phyloP scores from a whole-genome alignment of 139 green algal species.

The Micromonas pusilla region DNA sequence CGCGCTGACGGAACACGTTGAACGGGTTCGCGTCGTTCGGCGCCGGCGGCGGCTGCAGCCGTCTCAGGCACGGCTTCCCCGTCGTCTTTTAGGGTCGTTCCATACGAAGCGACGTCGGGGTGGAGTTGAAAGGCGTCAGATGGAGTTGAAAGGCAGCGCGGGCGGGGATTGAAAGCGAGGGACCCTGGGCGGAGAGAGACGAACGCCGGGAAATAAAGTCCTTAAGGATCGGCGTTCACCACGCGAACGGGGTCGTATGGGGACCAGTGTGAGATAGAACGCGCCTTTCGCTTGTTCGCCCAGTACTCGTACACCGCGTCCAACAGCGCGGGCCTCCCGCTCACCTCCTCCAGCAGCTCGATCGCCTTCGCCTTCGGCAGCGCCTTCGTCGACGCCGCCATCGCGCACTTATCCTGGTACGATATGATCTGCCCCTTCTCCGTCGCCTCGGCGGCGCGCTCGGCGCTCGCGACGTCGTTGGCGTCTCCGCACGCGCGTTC shows the following conservation, averaged over 20 bases:
- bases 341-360: conserved; percentile 12
- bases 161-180: too few relatives aligned
- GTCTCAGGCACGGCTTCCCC: conserved; percentile 75
- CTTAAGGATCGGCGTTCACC: too few relatives aligned
- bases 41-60: conserved; percentile 61
- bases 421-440: conserved; percentile 23
- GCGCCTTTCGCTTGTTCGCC: conserved; percentile 71
- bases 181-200: too few relatives aligned
- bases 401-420: conserved; percentile 24
- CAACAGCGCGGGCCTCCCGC: neutral
- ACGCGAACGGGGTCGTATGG: too few relatives aligned
- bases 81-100: too few relatives aligned
- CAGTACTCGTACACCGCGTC: conserved; percentile 86
- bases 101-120: too few relatives aligned
- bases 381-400: neutral
- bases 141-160: too few relatives aligned
- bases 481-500: conserved; percentile 68
- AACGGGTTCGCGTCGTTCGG: conserved; percentile 82
- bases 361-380: conserved; percentile 17
- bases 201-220: too few relatives aligned
- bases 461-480: conserved; percentile 46
- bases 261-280: too few relatives aligned
- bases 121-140: too few relatives aligned
- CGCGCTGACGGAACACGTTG: conserved; percentile 88
- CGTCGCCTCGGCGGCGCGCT: conserved; percentile 16